These are phyloP conservation scores for Colletotrichum musae DNA, from an alignment of 2,329 filamentous ascomycete genomes.

Conservation along the genomic window DNA sequence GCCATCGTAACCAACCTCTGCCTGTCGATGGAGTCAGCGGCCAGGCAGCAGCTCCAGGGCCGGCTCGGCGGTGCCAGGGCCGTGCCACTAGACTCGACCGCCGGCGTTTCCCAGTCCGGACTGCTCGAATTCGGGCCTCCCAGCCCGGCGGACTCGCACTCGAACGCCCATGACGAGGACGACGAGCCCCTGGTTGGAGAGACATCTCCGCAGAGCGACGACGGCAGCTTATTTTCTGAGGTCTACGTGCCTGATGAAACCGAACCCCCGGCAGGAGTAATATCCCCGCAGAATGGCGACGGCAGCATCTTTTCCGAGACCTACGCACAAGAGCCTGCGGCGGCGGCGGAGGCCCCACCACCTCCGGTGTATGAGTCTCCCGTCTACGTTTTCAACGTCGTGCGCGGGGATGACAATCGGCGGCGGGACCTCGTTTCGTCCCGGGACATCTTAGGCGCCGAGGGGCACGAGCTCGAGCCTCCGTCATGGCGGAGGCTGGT, in stretches of 20 bases:
- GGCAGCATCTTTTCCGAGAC: neutral
- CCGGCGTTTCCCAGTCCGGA: neutral
- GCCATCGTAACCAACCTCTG: constrained; percentile 2
- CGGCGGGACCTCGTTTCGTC: neutral
- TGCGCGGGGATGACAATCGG: neutral
- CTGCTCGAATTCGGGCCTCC: neutral
- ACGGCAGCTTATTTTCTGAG: no score
- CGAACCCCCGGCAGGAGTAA: no score
- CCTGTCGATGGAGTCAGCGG: neutral
- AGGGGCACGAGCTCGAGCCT: neutral
- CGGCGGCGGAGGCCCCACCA: neutral
- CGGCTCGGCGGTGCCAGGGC: neutral
- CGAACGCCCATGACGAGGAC: no score
- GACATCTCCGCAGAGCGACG: no score
- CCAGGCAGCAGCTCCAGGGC: constrained; percentile 1
- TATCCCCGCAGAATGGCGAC: no score
- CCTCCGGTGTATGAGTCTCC: neutral
- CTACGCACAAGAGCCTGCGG: neutral
- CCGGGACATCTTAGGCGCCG: neutral
- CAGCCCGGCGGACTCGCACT: no score
- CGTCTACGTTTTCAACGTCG: neutral
- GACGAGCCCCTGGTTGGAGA: no score
- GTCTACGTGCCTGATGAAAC: no score
- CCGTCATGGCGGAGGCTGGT: neutral
- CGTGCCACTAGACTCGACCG: neutral